phyloP scores from a whole-genome alignment of 2,329 filamentous ascomycete genomes.

The Anisogramma anomala region DNA sequence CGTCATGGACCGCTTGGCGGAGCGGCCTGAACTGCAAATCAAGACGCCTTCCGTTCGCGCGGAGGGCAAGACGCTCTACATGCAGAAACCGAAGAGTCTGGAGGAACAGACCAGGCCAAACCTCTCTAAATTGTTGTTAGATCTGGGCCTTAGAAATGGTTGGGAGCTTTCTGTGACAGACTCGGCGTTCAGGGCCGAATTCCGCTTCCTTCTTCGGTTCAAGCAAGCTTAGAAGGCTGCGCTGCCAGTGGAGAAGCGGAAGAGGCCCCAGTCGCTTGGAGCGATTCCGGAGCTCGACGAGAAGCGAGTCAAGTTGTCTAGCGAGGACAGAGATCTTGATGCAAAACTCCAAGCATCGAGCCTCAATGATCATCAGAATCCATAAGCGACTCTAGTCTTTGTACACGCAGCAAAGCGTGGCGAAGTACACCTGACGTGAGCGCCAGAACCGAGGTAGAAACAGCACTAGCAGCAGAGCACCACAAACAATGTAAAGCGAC shows the following conservation, averaged over 20 bases:
- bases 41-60: constrained; percentile 81
- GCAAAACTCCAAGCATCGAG: not conserved
- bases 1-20: constrained; percentile 72
- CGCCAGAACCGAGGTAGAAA: no score
- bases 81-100: constrained; percentile 69
- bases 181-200: constrained; percentile 68
- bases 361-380: not conserved
- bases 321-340: not conserved
- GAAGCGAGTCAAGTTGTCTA: constrained; percentile 1
- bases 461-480: not conserved
- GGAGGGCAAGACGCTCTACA: constrained; percentile 78
- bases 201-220: constrained; percentile 44
- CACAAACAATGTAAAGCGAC: constrained; percentile 3
- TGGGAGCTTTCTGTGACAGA: constrained; percentile 90
- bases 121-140: constrained; percentile 61
- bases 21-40: constrained; percentile 78
- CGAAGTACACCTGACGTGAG: no score
- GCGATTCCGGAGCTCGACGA: not conserved
- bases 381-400: not conserved
- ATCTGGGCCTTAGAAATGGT: constrained; percentile 61
- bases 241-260: not conserved
- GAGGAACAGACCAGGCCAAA: constrained; percentile 80
- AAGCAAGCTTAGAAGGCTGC: constrained; percentile 18
- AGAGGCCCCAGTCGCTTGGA: not conserved
- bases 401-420: not conserved